phyloP scores from a whole-genome alignment of 148 eudicot genomes.

The Silene latifolia region DNA sequence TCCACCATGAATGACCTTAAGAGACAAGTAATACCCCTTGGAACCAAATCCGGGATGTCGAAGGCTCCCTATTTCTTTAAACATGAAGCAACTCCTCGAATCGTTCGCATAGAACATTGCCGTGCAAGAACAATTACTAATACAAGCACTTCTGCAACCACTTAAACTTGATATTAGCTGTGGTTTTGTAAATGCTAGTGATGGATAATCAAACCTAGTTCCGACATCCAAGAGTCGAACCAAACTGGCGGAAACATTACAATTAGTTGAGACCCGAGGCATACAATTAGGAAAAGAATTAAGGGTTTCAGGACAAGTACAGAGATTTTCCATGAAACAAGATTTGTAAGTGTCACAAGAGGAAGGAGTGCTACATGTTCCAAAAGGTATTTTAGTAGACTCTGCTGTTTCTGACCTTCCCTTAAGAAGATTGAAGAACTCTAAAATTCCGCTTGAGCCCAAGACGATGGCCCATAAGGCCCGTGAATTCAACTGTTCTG shows the following conservation, averaged over 20 bases:
- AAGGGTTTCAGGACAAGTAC: constrained; percentile 7
- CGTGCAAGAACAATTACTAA: constrained; percentile 7
- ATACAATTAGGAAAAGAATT: neutral
- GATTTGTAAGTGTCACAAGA: constrained; percentile 3
- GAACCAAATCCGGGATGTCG: constrained; percentile 6
- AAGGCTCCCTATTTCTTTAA: constrained; percentile 5
- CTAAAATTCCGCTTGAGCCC: neutral
- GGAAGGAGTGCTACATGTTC: neutral
- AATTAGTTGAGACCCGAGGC: neutral
- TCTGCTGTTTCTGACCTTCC: neutral
- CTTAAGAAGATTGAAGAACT: constrained; percentile 12
- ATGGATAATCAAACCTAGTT: neutral
- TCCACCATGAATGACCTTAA: constrained; percentile 3
- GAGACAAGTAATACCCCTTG: neutral
- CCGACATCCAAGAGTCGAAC: constrained; percentile 11
- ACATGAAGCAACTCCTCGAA: constrained; percentile 13
- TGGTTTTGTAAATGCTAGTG: constrained; percentile 11
- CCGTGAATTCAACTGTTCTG: neutral
- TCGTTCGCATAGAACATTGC: constrained; percentile 11
- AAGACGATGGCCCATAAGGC: constrained; percentile 3
- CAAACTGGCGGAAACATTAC: neutral
- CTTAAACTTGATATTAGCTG: constrained; percentile 3
- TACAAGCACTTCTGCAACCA: constrained; percentile 10
- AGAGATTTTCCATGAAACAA: constrained; percentile 7
- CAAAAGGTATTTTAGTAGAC: constrained; percentile 3